phyloP scores from a whole-genome alignment of 2,329 filamentous ascomycete species.

The Hyphodiscus sp. region DNA sequence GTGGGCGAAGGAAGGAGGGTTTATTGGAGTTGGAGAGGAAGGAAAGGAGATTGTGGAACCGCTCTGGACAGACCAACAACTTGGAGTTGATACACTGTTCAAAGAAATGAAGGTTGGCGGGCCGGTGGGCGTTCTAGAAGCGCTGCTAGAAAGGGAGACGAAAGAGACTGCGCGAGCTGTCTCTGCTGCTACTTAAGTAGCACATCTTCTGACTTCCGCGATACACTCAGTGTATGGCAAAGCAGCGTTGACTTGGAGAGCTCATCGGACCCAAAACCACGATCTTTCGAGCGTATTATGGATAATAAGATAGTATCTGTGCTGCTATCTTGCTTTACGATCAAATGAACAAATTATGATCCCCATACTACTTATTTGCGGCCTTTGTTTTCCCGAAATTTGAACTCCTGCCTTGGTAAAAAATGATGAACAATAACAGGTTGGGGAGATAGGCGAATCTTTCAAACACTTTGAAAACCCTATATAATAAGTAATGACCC shows the following conservation, averaged over 20 bases:
- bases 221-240: neutral
- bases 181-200: conserved; percentile 30
- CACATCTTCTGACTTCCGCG: neutral
- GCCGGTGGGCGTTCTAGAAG: conserved; percentile 45
- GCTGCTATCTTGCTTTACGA: neutral
- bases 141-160: conserved; percentile 51
- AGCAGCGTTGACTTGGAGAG: conserved; percentile 9
- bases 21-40: conserved; percentile 84
- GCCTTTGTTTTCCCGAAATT: too few species aligned
- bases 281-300: conserved; percentile 23
- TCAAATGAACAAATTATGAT: neutral
- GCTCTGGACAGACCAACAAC: conserved; percentile 89
- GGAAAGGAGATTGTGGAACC: conserved; percentile 53
- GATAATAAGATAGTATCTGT: neutral
- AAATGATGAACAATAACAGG: too few species aligned
- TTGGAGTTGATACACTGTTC: conserved; percentile 64
- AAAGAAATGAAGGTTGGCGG: conserved; percentile 51
- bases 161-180: conserved; percentile 29
- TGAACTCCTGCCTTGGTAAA: too few species aligned
- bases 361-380: neutral
- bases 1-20: conserved; percentile 86
- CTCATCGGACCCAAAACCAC: conserved; percentile 32
- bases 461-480: too few species aligned
- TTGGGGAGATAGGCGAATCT: too few species aligned
- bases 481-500: too few species aligned